Evolutionary conservation across 2,329 filamentous ascomycete genomes (phyloP), one percentile per base, ranked within the genome.

Genomic region (Aspergillus aculeatinus): DNA sequence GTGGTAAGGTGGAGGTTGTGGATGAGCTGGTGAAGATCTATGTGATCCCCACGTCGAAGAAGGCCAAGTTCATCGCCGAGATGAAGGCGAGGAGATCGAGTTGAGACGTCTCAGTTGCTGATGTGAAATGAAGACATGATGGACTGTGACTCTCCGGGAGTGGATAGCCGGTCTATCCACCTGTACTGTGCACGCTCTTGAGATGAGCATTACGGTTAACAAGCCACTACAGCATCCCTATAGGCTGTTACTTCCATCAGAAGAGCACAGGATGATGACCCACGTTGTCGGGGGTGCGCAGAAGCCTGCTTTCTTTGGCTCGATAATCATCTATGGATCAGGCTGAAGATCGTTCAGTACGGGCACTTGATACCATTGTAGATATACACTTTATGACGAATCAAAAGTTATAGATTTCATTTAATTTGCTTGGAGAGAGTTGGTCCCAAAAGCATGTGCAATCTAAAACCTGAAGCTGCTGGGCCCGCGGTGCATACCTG

Each of bases 21-120:
- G 94, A 99, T 76, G 89, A 91, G 31, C 77, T 98, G 63, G 85
- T 98, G 25, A 87, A 82, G 71, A 86, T 99, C 31, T 92, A 91
- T 72, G 86, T 98, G 1, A 82, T 99, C 65, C 94, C 94, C 0
- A 88, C 84, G 69, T 77, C 75, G 3, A 87, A 86, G 76, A 87
- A 89, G 1, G 83, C 83, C 9, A 82, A 75, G n/a, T 99, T 93
- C 88, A 87, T 96, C 39, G 84, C 85, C 64, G 90, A 95, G 68
- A 93, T 92, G 74, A 98, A 97, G 80, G 83, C 80, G 69, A 87
- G 90, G 73, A 91, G 86, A 64, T 68, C 68, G 12, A 63, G 66
- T 53, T 73, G 70, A 73, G 51, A 23, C 33, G 21, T 19, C 14
- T 7, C 16, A n/a, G 16, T 44, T 44, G 11, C 11, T 44, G 39